phyloP scores from a whole-genome alignment of 768 basidiomycete genomes.

The Phallus indusiatus region DNA sequence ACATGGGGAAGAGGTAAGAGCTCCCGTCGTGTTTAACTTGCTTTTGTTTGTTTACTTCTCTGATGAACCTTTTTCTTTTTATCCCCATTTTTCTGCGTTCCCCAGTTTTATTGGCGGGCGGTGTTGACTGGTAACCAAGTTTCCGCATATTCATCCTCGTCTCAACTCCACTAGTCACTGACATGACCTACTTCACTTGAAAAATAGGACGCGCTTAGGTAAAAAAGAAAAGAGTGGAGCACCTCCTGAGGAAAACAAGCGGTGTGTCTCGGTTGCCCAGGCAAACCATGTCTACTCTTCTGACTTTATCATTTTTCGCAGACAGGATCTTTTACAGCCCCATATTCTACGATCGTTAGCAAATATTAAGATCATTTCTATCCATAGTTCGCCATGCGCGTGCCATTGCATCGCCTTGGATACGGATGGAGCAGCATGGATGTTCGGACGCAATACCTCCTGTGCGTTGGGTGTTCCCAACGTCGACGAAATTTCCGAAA shows the following conservation, averaged over 20 bases:
- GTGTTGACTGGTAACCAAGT: slow-evolving; percentile 7
- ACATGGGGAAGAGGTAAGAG: no score
- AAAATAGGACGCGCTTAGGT: slow-evolving; percentile 12
- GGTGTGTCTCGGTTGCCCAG: neutral
- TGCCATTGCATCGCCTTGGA: slow-evolving; percentile 75
- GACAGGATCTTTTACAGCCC: slow-evolving; percentile 78
- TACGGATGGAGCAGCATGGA: slow-evolving; percentile 70
- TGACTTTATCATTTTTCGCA: slow-evolving; percentile 17
- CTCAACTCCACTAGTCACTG: neutral
- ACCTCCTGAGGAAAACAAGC: slow-evolving; percentile 1
- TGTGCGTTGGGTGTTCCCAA: slow-evolving; percentile 53
- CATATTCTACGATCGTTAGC: slow-evolving; percentile 82
- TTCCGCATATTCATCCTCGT: neutral
- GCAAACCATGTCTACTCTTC: neutral
- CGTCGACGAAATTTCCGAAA: slow-evolving; percentile 59
- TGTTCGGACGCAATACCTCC: slow-evolving; percentile 80
- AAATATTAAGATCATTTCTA: slow-evolving; percentile 63
- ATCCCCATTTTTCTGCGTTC: neutral
- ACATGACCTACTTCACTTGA: neutral
- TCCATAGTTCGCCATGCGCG: slow-evolving; percentile 67
- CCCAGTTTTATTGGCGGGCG: slow-evolving; percentile 4
- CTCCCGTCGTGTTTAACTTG: no score
- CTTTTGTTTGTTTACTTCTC: no score
- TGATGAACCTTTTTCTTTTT: no score
- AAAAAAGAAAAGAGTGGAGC: slow-evolving; percentile 12